Percentiles rank a stretch among this genome's conserved stretches.
These are phyloP conservation scores for Aegilops speltoides DNA, from an alignment of 176 grass and related monocot species.

Conservation along the genomic window DNA sequence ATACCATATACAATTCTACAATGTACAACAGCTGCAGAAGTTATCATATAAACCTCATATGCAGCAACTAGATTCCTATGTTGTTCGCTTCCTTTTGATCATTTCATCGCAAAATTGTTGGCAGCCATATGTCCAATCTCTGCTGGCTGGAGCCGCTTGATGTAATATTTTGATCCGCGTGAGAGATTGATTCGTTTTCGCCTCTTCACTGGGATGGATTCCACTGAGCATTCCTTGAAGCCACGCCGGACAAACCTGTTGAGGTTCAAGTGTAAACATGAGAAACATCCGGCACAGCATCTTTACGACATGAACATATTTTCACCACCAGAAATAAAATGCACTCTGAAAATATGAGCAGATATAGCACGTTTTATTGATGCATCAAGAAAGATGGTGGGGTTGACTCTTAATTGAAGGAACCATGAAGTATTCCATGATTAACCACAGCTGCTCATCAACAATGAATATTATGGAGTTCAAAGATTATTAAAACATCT, in stretches of 20 bases:
- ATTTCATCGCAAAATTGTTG: constrained; percentile 38
- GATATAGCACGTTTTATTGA: not conserved
- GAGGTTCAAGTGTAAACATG: not conserved
- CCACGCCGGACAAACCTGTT: constrained; percentile 88
- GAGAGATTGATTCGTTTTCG: constrained; percentile 72
- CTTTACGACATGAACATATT: not conserved
- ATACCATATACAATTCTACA: constrained; percentile 21
- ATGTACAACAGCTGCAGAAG: constrained; percentile 17
- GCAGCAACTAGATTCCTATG: not conserved
- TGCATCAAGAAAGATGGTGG: not conserved
- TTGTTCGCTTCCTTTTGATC: not conserved
- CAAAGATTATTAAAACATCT: not conserved
- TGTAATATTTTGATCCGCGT: constrained; percentile 92
- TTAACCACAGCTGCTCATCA: not conserved
- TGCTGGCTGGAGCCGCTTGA: constrained; percentile 54
- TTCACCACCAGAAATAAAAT: not conserved
- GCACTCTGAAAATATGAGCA: not conserved
- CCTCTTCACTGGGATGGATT: constrained; percentile 66
- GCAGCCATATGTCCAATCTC: constrained; percentile 39
- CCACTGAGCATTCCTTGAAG: constrained; percentile 78
- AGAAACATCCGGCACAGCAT: not conserved
- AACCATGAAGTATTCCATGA: not conserved
- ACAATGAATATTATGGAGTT: not conserved
- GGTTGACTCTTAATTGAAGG: not conserved
- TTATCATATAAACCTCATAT: constrained; percentile 16